These are phyloP conservation scores for Colletotrichum godetiae DNA, from an alignment of 2,329 filamentous ascomycete species.

Conservation along the genomic window DNA sequence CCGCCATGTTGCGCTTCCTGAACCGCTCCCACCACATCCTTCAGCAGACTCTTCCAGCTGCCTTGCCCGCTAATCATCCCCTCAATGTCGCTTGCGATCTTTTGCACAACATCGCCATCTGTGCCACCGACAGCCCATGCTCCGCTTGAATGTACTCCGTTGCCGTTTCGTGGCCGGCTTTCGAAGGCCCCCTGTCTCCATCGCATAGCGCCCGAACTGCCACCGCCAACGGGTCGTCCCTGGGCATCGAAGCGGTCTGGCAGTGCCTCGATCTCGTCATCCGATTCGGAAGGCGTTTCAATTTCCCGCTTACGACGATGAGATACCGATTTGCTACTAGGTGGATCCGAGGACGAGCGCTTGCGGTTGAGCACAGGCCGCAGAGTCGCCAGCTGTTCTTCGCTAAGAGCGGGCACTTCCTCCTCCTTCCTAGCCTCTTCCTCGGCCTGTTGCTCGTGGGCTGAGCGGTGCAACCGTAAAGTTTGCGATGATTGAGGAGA, in stretches of 20 bases:
- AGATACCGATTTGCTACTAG: constrained; percentile 44
- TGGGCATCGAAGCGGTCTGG: constrained; percentile 60
- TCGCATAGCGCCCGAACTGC: constrained; percentile 37
- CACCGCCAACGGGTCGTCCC: constrained; percentile 53
- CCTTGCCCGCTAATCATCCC: constrained; percentile 44
- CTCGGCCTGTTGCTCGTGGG: constrained; percentile 44
- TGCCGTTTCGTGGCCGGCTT: constrained; percentile 45
- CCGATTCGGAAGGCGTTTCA: constrained; percentile 41
- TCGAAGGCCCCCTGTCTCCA: constrained; percentile 57
- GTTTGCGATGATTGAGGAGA: constrained; percentile 62
- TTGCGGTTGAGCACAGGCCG: constrained; percentile 38
- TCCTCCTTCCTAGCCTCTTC: constrained; percentile 32
- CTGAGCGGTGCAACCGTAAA: constrained; percentile 53
- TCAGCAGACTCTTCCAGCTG: constrained; percentile 46
- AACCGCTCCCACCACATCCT: constrained; percentile 43
- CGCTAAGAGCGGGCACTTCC: constrained; percentile 28
- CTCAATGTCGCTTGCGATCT: constrained; percentile 50
- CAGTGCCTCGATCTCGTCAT: constrained; percentile 55
- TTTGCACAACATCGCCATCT: constrained; percentile 54
- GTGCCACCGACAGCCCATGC: constrained; percentile 59
- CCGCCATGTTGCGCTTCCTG: constrained; percentile 27
- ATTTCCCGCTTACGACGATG: constrained; percentile 38
- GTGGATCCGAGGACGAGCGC: constrained; percentile 48
- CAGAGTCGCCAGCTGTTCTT: constrained; percentile 33
- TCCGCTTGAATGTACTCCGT: constrained; percentile 51